Evolutionary conservation across 371 early-diverging fungal genomes (phyloP), one percentile per base, ranked within the genome.

Genomic region (Actinomortierella ambigua): DNA sequence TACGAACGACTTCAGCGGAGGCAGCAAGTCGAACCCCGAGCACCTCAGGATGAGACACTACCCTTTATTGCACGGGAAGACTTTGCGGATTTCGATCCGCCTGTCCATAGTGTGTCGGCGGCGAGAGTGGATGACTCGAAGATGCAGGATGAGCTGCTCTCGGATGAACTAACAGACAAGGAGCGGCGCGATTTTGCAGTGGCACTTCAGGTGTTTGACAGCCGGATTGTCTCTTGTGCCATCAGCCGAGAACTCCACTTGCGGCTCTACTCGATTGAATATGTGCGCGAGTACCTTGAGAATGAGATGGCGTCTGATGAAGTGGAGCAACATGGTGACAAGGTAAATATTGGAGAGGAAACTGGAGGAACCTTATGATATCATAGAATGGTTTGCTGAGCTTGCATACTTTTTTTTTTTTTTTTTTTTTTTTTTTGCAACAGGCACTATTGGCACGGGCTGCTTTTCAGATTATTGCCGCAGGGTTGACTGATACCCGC

Each of bases 401-500:
- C 6, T 23, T 17, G 34, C 22, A 11, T 48, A 41, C 46, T 26
- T 41, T 40, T 24, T 41, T 43, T 24, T 24, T 42, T n/a, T 13
- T 27, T 47, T 17, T 29, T 23, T 0, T 24, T 22, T 3, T 59
- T 54, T 47, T 27, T 20, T 27, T 53, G 17, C 17, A 24, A 48
- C 49, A 77, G 77, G 54, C 68, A 4, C 6, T 68, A 5, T 79
- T 89, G 44, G 75, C 86, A 0, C 80, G 80, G 20, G 90, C 90
- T 0, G 71, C 80, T 3, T 78, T 89, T 24, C 80, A 83, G 69
- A 77, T 88, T 57, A 77, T 91, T 22, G 79, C 79, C 54, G 81
- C 81, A 39, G 85, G 80, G 0, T 57, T 90, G 20, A 85, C 83
- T 55, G 93, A 92, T 63, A 81, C 82, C 13, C 77, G 90, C 18